These are phyloP conservation scores for Phymatotrichopsis omnivora DNA, from an alignment of 2,329 filamentous ascomycete species.

Conservation along the genomic window DNA sequence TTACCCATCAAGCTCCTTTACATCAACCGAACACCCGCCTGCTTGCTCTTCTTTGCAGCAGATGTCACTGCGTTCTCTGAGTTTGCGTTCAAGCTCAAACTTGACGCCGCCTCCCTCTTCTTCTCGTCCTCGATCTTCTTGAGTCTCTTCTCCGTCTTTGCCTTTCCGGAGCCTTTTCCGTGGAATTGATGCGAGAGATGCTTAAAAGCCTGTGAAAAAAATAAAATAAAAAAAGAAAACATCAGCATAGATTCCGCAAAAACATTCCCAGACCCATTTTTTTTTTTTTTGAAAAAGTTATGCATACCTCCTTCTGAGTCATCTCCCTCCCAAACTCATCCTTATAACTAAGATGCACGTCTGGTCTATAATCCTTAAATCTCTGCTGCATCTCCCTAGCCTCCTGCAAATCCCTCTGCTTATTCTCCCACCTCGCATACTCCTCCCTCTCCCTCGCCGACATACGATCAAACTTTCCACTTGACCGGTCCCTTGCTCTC, in stretches of 20 bases:
- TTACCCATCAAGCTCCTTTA: constrained; percentile 29
- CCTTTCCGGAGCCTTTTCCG: constrained; percentile 93
- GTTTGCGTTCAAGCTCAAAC: constrained; percentile 25
- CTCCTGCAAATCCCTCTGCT: constrained; percentile 73
- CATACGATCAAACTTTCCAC: constrained; percentile 76
- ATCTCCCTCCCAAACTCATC: constrained; percentile 80
- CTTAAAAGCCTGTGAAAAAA: constrained; percentile 60
- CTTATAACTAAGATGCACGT: constrained; percentile 78
- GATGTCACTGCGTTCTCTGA: constrained; percentile 28
- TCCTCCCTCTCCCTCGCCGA: constrained; percentile 78
- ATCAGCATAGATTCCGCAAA: too few relatives aligned
- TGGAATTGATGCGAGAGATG: constrained; percentile 96
- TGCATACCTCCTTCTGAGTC: constrained; percentile 64
- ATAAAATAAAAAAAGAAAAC: too few relatives aligned
- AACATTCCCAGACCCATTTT: too few relatives aligned
- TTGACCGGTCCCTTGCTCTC: constrained; percentile 78
- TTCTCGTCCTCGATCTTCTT: constrained; percentile 98
- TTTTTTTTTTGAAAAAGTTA: too few relatives aligned
- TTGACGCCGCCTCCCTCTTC: constrained; percentile 50
- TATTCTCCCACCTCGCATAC: constrained; percentile 77
- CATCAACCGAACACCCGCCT: constrained; percentile 32
- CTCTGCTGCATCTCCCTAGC: constrained; percentile 72
- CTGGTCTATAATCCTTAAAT: constrained; percentile 82
- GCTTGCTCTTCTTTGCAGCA: constrained; percentile 31
- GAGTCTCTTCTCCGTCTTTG: constrained; percentile 93